Evolutionary conservation across 116 monocot species (phyloP).

Genomic region (Posidonia oceanica): DNA sequence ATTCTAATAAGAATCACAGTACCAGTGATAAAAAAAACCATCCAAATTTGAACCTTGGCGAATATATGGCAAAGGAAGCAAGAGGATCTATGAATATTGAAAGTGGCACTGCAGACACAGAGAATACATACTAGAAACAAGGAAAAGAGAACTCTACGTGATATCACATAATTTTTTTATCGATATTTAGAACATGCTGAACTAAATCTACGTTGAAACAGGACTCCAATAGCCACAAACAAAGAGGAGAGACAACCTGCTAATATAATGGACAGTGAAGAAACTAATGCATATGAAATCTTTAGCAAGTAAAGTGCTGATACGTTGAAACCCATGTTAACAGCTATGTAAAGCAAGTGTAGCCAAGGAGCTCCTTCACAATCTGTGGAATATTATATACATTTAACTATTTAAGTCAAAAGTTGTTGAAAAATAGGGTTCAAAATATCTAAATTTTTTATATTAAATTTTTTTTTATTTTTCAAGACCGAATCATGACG

Average conservation of each 20-base stretch:
- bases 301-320: constrained; percentile 82
- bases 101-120: constrained; percentile 50
- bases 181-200: too few species aligned
- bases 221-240: background rate
- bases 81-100: constrained; percentile 75
- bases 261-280: constrained; percentile 72
- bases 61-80: constrained; percentile 63
- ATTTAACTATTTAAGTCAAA: too few species aligned
- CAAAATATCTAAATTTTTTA: too few species aligned
- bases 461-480: too few species aligned
- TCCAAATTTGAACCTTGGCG: constrained; percentile 48
- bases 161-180: too few species aligned
- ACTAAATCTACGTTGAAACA: background rate
- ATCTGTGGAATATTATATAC: constrained; percentile 26
- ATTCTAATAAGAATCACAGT: constrained; percentile 59
- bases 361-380: constrained; percentile 92
- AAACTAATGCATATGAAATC: constrained; percentile 80
- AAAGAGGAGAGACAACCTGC: constrained; percentile 39
- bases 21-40: constrained; percentile 48
- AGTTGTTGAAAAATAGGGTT: too few species aligned
- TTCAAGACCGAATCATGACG: too few species aligned
- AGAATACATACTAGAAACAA: background rate
- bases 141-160: background rate
- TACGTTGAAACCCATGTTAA: constrained; percentile 93
- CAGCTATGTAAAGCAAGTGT: constrained; percentile 61